phyloP scores from a whole-genome alignment of 2,329 filamentous ascomycete genomes.

The Pseudogymnoascus sp. region DNA sequence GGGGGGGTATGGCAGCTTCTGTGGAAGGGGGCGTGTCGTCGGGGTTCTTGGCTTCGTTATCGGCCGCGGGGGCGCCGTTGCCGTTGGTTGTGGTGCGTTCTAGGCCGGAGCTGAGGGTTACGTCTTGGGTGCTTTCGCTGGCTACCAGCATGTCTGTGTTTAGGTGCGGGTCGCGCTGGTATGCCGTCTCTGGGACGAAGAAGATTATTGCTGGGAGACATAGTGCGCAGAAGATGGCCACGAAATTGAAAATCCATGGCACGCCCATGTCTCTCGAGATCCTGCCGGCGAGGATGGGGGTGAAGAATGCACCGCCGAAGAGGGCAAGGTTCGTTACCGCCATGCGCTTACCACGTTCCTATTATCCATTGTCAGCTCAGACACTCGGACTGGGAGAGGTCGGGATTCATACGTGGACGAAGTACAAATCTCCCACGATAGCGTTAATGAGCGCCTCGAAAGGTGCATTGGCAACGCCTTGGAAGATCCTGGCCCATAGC shows the following conservation, averaged over 20 bases:
- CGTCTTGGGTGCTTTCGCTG: neutral
- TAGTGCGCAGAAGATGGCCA: slow-evolving; percentile 71
- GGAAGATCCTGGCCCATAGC: slow-evolving; percentile 70
- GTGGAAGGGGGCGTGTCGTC: neutral
- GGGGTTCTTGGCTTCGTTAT: neutral
- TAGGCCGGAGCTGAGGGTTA: neutral
- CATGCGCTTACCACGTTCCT: slow-evolving; percentile 78
- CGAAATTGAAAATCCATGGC: slow-evolving; percentile 81
- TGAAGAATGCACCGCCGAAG: slow-evolving; percentile 65
- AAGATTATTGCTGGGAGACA: slow-evolving; percentile 66
- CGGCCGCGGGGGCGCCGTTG: neutral
- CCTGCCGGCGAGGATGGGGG: slow-evolving; percentile 83
- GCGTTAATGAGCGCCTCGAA: slow-evolving; percentile 89
- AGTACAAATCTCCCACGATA: slow-evolving; percentile 82
- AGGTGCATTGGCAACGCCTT: slow-evolving; percentile 78
- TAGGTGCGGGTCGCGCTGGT: slow-evolving; percentile 54
- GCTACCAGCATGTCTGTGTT: slow-evolving; percentile 57
- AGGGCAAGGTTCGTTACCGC: slow-evolving; percentile 66
- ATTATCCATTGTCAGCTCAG: slow-evolving; percentile 8
- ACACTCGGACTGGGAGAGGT: neutral
- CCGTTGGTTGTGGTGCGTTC: neutral
- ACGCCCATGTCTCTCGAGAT: slow-evolving; percentile 71
- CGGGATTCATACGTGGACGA: slow-evolving; percentile 61
- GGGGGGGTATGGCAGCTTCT: slow-evolving; percentile 5
- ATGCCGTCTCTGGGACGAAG: slow-evolving; percentile 80